These are phyloP conservation scores for Pseudogymnoascus sp. DNA, from an alignment of 2,329 filamentous ascomycete genomes.

Conservation along the genomic window DNA sequence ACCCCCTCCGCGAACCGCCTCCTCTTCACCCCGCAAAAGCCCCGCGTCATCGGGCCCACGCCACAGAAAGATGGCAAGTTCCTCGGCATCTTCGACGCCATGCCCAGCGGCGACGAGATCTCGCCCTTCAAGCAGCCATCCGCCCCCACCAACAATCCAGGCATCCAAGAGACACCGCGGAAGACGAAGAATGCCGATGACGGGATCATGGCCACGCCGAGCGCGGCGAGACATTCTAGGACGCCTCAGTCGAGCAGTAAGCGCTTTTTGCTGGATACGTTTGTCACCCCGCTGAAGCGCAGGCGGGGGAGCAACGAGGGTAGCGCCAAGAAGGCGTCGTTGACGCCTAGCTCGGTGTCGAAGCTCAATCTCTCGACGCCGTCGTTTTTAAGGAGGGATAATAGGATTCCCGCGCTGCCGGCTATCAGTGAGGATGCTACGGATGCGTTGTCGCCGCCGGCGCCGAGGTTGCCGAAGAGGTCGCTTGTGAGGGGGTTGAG, in stretches of 20 bases:
- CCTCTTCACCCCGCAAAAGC: constrained; percentile 51
- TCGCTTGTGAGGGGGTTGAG: constrained; percentile 63
- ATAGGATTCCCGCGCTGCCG: constrained; percentile 35
- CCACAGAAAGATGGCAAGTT: constrained; percentile 72
- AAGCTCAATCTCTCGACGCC: constrained; percentile 60
- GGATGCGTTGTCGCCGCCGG: constrained; percentile 38
- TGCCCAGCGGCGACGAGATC: constrained; percentile 41
- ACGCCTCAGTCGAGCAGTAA: constrained; percentile 50
- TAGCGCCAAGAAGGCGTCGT: constrained; percentile 15
- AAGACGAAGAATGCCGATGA: constrained; percentile 15
- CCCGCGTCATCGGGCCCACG: constrained; percentile 64
- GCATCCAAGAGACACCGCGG: constrained; percentile 33
- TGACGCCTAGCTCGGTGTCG: constrained; percentile 43
- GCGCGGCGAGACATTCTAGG: constrained; percentile 20
- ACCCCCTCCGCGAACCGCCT: constrained; percentile 51
- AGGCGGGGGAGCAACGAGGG: constrained; percentile 33
- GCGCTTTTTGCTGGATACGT: constrained; percentile 52
- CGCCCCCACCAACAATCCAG: constrained; percentile 22
- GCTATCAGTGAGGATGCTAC: constrained; percentile 49
- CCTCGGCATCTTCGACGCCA: constrained; percentile 67
- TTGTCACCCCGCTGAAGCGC: constrained; percentile 56
- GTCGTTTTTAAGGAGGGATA: constrained; percentile 54
- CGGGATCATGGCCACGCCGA: not conserved
- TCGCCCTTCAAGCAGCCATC: constrained; percentile 20
- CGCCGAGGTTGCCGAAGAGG: constrained; percentile 46